Percentiles rank a stretch among this genome's conserved stretches.
Conservation (phyloP, 2,329 filamentous ascomycete species). For the Chalara sp. region DNA sequence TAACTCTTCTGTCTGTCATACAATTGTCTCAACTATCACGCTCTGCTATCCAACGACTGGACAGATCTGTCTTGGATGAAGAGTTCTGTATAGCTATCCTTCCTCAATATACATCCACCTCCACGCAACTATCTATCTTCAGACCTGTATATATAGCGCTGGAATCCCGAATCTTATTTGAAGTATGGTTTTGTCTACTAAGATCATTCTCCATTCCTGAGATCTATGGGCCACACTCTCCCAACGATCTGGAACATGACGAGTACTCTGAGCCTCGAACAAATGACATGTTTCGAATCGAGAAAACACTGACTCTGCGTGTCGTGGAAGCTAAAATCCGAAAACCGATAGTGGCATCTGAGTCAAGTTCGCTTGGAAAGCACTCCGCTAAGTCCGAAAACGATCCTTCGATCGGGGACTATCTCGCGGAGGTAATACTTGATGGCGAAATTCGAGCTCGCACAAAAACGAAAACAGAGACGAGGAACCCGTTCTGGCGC, state of each 20-base stretch:
- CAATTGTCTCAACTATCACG: constrained; percentile 84
- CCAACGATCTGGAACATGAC: constrained; percentile 6
- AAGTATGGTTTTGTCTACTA: constrained; percentile 93
- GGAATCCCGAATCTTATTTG: constrained; percentile 83
- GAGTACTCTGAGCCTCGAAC: constrained; percentile 12
- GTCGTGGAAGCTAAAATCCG: constrained; percentile 55
- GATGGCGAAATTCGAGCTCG: constrained; percentile 74
- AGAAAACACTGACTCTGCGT: constrained; percentile 52
- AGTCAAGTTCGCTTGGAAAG: constrained; percentile 17
- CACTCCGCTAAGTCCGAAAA: constrained; percentile 25
- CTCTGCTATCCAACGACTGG: constrained; percentile 83
- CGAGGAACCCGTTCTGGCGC: constrained; percentile 70
- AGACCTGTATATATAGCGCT: constrained; percentile 86
- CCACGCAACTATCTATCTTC: constrained; percentile 67
- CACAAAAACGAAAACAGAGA: constrained; percentile 64
- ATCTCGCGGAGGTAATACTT: constrained; percentile 71
- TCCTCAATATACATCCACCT: constrained; percentile 76
- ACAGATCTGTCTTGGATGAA: constrained; percentile 84
- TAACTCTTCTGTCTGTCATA: constrained; percentile 71
- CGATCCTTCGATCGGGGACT: constrained; percentile 56
- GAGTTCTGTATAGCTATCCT: constrained; percentile 95
- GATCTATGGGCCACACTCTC: constrained; percentile 53
- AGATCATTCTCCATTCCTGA: constrained; percentile 90
- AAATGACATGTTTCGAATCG: constrained; percentile 52
- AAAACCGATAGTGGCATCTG: constrained; percentile 22